Evolutionary conservation across 2,329 filamentous ascomycete genomes (phyloP).

Genomic region (Celoporthe dispersa): DNA sequence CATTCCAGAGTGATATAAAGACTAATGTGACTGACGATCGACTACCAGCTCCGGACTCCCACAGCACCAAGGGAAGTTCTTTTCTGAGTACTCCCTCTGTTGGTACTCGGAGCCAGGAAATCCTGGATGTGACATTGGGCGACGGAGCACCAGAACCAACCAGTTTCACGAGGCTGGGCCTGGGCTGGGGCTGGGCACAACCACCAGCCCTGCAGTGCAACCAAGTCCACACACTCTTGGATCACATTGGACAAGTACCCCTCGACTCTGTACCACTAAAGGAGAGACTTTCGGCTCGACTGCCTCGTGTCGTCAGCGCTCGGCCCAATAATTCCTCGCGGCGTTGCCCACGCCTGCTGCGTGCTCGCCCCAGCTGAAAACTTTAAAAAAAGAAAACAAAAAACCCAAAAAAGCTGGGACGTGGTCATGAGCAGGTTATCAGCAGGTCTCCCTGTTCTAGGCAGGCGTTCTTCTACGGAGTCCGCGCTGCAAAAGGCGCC

Average conservation of each 20-base stretch:
- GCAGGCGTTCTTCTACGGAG: background rate
- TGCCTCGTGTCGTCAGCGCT: background rate
- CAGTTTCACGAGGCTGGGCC: background rate
- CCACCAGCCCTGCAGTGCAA: background rate
- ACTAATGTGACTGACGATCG: background rate
- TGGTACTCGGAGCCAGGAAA: background rate
- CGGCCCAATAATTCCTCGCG: background rate
- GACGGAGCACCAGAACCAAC: background rate
- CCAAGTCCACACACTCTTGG: background rate
- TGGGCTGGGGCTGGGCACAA: background rate
- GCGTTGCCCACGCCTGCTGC: background rate
- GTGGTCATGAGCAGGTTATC: background rate
- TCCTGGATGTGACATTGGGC: background rate
- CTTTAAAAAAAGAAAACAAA: background rate
- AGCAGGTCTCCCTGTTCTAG: background rate
- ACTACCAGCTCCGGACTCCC: background rate
- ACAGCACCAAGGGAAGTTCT: background rate
- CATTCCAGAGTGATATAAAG: background rate
- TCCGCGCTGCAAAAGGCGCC: background rate
- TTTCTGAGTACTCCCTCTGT: background rate
- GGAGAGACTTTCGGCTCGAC: background rate
- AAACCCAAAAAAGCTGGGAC: background rate
- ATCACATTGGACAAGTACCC: background rate
- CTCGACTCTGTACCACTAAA: background rate
- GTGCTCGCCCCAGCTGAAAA: background rate